These are phyloP conservation scores for Huntiella savannae DNA, from an alignment of 2,329 filamentous ascomycete species.

Conservation along the genomic window DNA sequence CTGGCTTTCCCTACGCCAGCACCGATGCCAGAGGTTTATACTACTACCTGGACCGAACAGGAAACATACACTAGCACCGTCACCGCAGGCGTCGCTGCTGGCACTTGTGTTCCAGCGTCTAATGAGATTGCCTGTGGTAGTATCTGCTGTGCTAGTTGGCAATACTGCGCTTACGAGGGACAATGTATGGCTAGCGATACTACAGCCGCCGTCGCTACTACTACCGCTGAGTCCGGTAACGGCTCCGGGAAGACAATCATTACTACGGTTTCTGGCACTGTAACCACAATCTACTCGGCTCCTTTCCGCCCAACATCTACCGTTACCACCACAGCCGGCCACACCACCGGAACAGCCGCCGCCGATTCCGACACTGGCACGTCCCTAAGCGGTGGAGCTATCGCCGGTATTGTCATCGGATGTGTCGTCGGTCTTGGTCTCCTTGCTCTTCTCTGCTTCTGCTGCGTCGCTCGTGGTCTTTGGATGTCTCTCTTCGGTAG, in stretches of 20 bases:
- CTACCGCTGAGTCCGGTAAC: constrained; percentile 12
- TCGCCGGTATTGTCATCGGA: constrained; percentile 66
- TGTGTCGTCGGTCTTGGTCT: constrained; percentile 47
- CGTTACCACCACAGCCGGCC: constrained; percentile 28
- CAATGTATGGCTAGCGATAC: constrained; percentile 34
- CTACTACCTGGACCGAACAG: constrained; percentile 42
- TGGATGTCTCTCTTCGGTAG: constrained; percentile 43
- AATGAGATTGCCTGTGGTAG: constrained; percentile 42
- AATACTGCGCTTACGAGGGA: constrained; percentile 42
- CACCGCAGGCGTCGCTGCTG: constrained; percentile 26
- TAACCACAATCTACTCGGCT: constrained; percentile 36
- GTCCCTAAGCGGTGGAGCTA: constrained; percentile 49
- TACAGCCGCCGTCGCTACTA: constrained; percentile 17
- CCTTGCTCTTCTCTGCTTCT: constrained; percentile 54
- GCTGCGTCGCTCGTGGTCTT: constrained; percentile 45
- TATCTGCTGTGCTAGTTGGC: constrained; percentile 51
- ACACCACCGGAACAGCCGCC: constrained; percentile 25
- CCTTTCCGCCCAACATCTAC: constrained; percentile 35
- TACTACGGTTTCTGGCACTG: constrained; percentile 26
- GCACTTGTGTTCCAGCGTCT: constrained; percentile 30
- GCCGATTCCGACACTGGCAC: constrained; percentile 20
- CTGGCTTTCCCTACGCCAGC: constrained; percentile 6
- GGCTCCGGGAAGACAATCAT: constrained; percentile 21
- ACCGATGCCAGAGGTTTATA: constrained; percentile 19
- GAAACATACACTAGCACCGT: constrained; percentile 39